Evolutionary conservation across 2,329 filamentous ascomycete genomes (phyloP).

Genomic region (Metarhizium robertsii): DNA sequence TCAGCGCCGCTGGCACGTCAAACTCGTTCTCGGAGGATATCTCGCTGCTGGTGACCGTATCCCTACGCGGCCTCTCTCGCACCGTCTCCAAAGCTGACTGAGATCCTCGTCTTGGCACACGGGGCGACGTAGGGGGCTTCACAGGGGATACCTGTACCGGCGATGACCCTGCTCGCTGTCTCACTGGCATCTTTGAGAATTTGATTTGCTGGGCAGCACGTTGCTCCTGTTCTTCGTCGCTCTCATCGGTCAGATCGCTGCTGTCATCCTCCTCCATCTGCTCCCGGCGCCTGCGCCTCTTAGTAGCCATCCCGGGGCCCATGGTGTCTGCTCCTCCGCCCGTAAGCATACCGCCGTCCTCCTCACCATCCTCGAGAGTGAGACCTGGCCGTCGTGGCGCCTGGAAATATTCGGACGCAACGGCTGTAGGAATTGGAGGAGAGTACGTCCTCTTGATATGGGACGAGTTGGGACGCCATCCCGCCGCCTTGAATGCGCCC

Average conservation of each 20-base stretch:
- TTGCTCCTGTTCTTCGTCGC: constrained; percentile 66
- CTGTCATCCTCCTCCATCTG: constrained; percentile 80
- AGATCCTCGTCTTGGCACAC: constrained; percentile 52
- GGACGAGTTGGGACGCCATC: constrained; percentile 65
- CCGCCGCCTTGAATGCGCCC: constrained; percentile 71
- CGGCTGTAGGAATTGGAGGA: constrained; percentile 73
- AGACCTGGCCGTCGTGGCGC: constrained; percentile 53
- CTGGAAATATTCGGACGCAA: constrained; percentile 78
- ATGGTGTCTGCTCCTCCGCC: constrained; percentile 59
- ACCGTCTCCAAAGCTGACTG: constrained; percentile 61
- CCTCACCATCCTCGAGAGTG: constrained; percentile 60
- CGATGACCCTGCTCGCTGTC: constrained; percentile 78
- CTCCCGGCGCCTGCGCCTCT: constrained; percentile 57
- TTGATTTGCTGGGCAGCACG: constrained; percentile 84
- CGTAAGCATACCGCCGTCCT: constrained; percentile 64
- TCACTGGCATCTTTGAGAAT: constrained; percentile 90
- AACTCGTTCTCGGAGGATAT: constrained; percentile 77
- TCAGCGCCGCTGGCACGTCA: constrained; percentile 56
- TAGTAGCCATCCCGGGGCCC: constrained; percentile 56
- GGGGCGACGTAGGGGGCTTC: constrained; percentile 43
- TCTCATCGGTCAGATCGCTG: constrained; percentile 76
- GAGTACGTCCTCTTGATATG: constrained; percentile 79
- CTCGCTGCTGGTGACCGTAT: constrained; percentile 75
- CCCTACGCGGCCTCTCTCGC: constrained; percentile 59
- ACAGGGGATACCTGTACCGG: constrained; percentile 63